Percentiles rank a stretch among this genome's conserved stretches.
These are phyloP conservation scores for Leccinum broughii DNA, from an alignment of 768 basidiomycete genomes.

Conservation along the genomic window DNA sequence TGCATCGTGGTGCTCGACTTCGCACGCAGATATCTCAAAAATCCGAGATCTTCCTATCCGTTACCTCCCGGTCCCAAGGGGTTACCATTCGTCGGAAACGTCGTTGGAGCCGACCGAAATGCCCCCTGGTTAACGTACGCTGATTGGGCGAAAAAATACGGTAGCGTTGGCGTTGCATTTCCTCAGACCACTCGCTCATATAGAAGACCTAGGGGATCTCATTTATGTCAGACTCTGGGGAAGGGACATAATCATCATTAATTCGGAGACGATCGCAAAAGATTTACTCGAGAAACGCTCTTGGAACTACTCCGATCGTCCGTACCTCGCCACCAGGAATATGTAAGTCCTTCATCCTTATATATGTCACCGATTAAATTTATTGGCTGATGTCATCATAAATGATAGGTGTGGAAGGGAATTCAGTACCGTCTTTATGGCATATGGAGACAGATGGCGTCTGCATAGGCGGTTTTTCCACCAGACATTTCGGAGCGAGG, in stretches of 20 bases:
- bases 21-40: constrained; percentile 8
- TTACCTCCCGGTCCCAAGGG: constrained; percentile 41
- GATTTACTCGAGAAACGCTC: constrained; percentile 52
- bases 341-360: constrained; percentile 3
- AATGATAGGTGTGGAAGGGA: constrained; percentile 20
- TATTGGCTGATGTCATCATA: neutral
- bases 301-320: constrained; percentile 52
- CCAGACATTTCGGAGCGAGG: constrained; percentile 25
- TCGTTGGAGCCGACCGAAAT: constrained; percentile 32
- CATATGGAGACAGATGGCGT: constrained; percentile 37
- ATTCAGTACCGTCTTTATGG: constrained; percentile 26
- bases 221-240: constrained; percentile 50
- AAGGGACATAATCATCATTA: constrained; percentile 47
- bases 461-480: constrained; percentile 32
- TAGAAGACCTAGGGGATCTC: constrained; percentile 37
- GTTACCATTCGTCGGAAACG: constrained; percentile 41
- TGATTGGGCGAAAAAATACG: constrained; percentile 39
- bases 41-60: constrained; percentile 5
- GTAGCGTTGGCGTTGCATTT: constrained; percentile 16
- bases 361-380: neutral
- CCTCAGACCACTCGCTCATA: neutral
- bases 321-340: constrained; percentile 26
- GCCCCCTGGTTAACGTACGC: constrained; percentile 40
- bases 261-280: constrained; percentile 40
- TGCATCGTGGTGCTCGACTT: constrained; percentile 14